Evolutionary conservation across 1,139 yeast species (phyloP).

Genomic region (Geotrichum citri-aurantii): DNA sequence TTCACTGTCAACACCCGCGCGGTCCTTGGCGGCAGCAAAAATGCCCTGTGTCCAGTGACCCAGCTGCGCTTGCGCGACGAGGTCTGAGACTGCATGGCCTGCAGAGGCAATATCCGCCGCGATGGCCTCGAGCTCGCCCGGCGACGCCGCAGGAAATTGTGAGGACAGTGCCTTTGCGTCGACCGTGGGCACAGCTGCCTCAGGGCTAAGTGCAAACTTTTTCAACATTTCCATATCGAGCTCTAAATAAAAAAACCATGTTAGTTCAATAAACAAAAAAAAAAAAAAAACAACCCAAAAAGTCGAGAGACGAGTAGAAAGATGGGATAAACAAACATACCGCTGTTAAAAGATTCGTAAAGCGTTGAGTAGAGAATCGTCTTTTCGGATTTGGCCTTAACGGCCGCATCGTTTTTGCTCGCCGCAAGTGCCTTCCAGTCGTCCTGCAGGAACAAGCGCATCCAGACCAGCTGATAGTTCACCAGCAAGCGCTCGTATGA

Average conservation of each 20-base stretch:
- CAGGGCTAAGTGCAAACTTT: slow-evolving; percentile 10
- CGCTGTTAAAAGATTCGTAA: slow-evolving; percentile 1
- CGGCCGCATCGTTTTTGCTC: slow-evolving; percentile 43
- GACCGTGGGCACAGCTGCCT: neutral
- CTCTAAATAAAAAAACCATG: neutral
- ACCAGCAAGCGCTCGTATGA: slow-evolving; percentile 30
- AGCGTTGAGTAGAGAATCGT: slow-evolving; percentile 40
- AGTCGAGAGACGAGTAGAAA: neutral
- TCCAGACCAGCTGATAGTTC: slow-evolving; percentile 49
- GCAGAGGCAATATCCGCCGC: slow-evolving; percentile 17
- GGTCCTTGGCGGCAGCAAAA: slow-evolving; percentile 11
- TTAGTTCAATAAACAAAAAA: neutral
- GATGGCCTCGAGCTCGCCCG: slow-evolving; percentile 13
- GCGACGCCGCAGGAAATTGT: neutral
- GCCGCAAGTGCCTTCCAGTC: slow-evolving; percentile 41
- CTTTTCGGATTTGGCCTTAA: slow-evolving; percentile 40
- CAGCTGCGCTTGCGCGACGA: slow-evolving; percentile 18
- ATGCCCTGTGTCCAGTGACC: slow-evolving; percentile 27
- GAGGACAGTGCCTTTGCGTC: neutral
- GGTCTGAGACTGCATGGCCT: slow-evolving; percentile 11
- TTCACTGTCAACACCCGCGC: neutral
- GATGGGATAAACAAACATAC: neutral
- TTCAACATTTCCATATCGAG: slow-evolving; percentile 5
- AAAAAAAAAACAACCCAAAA: neutral
- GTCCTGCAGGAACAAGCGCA: slow-evolving; percentile 55